These are phyloP conservation scores for Pichia norvegensis DNA, from an alignment of 1,139 yeast genomes.

Conservation along the genomic window DNA sequence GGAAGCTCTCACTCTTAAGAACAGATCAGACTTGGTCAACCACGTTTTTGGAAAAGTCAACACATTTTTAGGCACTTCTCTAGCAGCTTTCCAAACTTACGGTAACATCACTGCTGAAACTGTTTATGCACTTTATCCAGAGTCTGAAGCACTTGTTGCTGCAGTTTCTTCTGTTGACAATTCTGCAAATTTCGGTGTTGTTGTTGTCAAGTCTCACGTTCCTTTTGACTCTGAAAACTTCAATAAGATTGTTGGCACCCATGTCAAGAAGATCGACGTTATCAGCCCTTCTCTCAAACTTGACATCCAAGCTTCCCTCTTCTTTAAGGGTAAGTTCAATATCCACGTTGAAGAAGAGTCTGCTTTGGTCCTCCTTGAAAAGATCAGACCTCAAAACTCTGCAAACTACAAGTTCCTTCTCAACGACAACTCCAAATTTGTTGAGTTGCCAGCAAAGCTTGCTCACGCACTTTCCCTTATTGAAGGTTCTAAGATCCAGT, in stretches of 20 bases:
- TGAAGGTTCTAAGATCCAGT: conserved; percentile 43
- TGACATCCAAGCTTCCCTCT: conserved; percentile 69
- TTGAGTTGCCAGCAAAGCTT: conserved; percentile 54
- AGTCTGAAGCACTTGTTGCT: conserved; percentile 49
- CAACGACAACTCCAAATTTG: conserved; percentile 49
- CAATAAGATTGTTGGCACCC: conserved; percentile 47
- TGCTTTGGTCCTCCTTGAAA: conserved; percentile 34
- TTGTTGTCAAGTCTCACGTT: conserved; percentile 69
- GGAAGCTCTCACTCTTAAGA: conserved; percentile 21
- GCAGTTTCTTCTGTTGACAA: conserved; percentile 41
- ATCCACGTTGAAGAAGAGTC: conserved; percentile 42
- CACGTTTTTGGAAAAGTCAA: conserved; percentile 49
- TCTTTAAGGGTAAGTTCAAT: conserved; percentile 39
- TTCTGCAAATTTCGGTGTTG: conserved; percentile 44
- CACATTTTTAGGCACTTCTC: conserved; percentile 44
- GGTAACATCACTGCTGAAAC: conserved; percentile 58
- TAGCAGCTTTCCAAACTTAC: conserved; percentile 61
- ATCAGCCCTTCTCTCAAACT: conserved; percentile 43
- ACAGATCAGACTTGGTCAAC: conserved; percentile 31
- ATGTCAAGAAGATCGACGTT: conserved; percentile 57
- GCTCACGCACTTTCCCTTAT: conserved; percentile 70
- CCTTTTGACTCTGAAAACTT: conserved; percentile 66
- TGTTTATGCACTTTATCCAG: conserved; percentile 72
- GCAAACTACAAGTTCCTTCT: conserved; percentile 56
- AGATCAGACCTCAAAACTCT: conserved; percentile 17